These are phyloP conservation scores for Phytopythium chamaehyphon DNA, from an alignment of 352 stramenopile genomes.

Conservation along the genomic window DNA sequence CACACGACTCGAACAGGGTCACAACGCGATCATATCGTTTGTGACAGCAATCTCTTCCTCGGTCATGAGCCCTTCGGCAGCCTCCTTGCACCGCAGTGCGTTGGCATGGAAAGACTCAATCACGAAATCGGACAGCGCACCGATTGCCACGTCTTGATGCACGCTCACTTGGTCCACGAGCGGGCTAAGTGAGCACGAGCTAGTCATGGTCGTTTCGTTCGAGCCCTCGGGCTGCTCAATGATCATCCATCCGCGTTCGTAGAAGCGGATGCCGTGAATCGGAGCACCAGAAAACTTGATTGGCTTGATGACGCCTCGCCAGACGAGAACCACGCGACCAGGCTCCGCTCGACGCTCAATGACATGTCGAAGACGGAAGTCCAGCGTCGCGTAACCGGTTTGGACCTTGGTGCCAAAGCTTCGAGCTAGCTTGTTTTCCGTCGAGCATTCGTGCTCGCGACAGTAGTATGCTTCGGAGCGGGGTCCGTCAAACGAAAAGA, in stretches of 20 bases:
- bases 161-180: constrained; percentile 20
- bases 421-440: constrained; percentile 14
- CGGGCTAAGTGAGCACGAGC: constrained; percentile 20
- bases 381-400: constrained; percentile 18
- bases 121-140: constrained; percentile 25
- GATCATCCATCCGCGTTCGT: constrained; percentile 41
- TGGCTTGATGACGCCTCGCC: constrained; percentile 31
- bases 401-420: constrained; percentile 35
- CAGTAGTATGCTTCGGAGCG: constrained; percentile 25
- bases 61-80: background rate
- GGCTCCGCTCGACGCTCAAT: constrained; percentile 24
- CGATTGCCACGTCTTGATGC: constrained; percentile 26
- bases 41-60: constrained; percentile 5
- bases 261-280: constrained; percentile 35
- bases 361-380: constrained; percentile 37
- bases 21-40: constrained; percentile 1
- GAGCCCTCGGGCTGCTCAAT: constrained; percentile 18
- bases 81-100: constrained; percentile 5
- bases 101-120: constrained; percentile 33
- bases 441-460: constrained; percentile 22
- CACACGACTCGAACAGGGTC: background rate
- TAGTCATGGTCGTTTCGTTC: constrained; percentile 19
- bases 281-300: constrained; percentile 35
- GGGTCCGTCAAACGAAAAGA: constrained; percentile 23
- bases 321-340: constrained; percentile 44